A percentile compares a stretch with the other conserved stretches of the same genome.
These are phyloP conservation scores for Wickerhamiella dianesei DNA, from an alignment of 805 yeast genomes.

Conservation along the genomic window DNA sequence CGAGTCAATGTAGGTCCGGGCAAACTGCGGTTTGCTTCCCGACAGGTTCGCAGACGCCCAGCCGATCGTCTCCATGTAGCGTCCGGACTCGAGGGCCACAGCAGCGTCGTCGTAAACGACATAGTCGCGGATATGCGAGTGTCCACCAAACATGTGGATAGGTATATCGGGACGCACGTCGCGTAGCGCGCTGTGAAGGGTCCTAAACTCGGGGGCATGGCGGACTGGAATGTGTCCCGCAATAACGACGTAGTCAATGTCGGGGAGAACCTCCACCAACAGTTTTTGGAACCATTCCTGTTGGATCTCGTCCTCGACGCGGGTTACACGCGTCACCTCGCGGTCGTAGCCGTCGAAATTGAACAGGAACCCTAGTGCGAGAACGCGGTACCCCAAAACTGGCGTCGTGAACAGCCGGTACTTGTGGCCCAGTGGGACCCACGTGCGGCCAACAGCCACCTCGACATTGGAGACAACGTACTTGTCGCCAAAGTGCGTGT, in stretches of 20 bases:
- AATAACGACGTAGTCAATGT: slow-evolving; percentile 51
- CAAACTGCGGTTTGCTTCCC: slow-evolving; percentile 20
- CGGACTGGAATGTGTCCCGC: slow-evolving; percentile 70
- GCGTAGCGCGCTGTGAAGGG: slow-evolving; percentile 40
- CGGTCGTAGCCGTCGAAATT: slow-evolving; percentile 51
- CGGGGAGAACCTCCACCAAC: slow-evolving; percentile 20
- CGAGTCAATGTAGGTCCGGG: slow-evolving; percentile 71
- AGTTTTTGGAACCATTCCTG: slow-evolving; percentile 49
- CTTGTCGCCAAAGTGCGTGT: slow-evolving; percentile 39
- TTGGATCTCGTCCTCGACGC: slow-evolving; percentile 38
- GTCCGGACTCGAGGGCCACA: slow-evolving; percentile 73
- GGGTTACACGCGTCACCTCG: slow-evolving; percentile 44
- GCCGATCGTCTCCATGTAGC: slow-evolving; percentile 84
- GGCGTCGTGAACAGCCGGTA: slow-evolving; percentile 52
- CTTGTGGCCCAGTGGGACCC: slow-evolving; percentile 55
- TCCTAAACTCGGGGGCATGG: slow-evolving; percentile 38
- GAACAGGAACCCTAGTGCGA: slow-evolving; percentile 68
- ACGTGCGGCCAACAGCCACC: slow-evolving; percentile 21
- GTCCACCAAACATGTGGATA: slow-evolving; percentile 87
- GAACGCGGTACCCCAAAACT: slow-evolving; percentile 34
- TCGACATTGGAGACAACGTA: slow-evolving; percentile 39
- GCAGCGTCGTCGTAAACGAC: slow-evolving; percentile 47
- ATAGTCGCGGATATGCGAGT: slow-evolving; percentile 82
- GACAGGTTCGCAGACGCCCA: slow-evolving; percentile 45
- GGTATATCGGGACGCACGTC: slow-evolving; percentile 42